Conservation (phyloP, 495 filamentous ascomycete species). For the Penicillium diatomitis region DNA sequence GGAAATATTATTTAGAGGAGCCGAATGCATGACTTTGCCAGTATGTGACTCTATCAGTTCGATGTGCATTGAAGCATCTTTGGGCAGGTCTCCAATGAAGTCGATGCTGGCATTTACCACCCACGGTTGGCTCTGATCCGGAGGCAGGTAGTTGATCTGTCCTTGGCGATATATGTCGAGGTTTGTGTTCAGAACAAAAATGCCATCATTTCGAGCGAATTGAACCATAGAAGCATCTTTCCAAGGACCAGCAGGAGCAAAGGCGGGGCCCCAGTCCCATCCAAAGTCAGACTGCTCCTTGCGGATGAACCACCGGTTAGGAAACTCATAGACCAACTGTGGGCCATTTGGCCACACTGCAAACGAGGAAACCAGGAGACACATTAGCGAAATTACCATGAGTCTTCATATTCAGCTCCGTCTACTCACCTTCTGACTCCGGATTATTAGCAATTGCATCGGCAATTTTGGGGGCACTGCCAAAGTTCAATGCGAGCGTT, state of each 20-base stretch:
- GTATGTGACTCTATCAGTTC: constrained; percentile 41
- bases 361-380: neutral
- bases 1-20: constrained; percentile 34
- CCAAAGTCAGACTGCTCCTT: constrained; percentile 66
- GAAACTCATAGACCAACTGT: constrained; percentile 37
- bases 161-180: constrained; percentile 53
- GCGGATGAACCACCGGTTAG: constrained; percentile 52
- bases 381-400: no score
- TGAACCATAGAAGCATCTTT: constrained; percentile 52
- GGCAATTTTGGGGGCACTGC: constrained; percentile 45
- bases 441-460: constrained; percentile 46
- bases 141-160: constrained; percentile 50
- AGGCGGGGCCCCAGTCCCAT: constrained; percentile 64
- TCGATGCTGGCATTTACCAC: constrained; percentile 63
- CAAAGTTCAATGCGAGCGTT: constrained; percentile 44
- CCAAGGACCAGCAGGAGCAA: constrained; percentile 60
- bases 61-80: constrained; percentile 39
- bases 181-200: constrained; percentile 49
- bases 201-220: constrained; percentile 28
- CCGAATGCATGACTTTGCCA: constrained; percentile 38
- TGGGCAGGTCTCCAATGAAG: constrained; percentile 45
- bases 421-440: constrained; percentile 36
- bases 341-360: constrained; percentile 39
- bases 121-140: constrained; percentile 55
- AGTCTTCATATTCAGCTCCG: no score